Evolutionary conservation across 2,329 filamentous ascomycete genomes (phyloP).

Genomic region (Trematosphaeria pertusa): DNA sequence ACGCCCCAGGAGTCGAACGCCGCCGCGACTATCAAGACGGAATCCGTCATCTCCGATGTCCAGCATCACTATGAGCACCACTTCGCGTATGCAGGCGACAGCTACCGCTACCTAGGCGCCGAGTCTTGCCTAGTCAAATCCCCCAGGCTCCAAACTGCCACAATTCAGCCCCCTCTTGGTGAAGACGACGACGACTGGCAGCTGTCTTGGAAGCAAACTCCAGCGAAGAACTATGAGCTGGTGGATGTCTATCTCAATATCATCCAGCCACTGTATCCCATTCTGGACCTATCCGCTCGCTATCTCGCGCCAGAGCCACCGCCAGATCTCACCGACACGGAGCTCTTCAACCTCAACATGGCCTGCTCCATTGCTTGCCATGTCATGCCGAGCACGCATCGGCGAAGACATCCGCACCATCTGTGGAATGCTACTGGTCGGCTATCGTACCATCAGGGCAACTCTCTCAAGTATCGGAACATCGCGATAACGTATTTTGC

Average conservation of each 20-base stretch:
- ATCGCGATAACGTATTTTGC: conserved; percentile 35
- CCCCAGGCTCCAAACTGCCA: conserved; percentile 31
- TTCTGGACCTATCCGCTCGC: conserved; percentile 34
- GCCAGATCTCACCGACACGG: conserved; percentile 29
- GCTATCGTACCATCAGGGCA: conserved; percentile 37
- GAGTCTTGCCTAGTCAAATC: conserved; percentile 43
- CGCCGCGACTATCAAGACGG: conserved; percentile 3
- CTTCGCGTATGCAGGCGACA: conserved; percentile 40
- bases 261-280: conserved; percentile 29
- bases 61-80: conserved; percentile 38
- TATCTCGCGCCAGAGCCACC: conserved; percentile 34
- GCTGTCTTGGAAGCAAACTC: conserved; percentile 29
- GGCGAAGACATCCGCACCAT: conserved; percentile 26
- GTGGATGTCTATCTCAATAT: conserved; percentile 37
- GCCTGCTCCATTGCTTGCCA: conserved; percentile 46
- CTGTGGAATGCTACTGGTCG: conserved; percentile 32
- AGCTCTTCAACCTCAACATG: conserved; percentile 44
- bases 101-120: conserved; percentile 45
- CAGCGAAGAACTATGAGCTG: conserved; percentile 36
- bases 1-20: conserved; percentile 17
- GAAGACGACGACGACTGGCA: conserved; percentile 34
- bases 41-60: conserved; percentile 18
- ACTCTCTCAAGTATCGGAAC: conserved; percentile 37
- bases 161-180: conserved; percentile 20
- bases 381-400: conserved; percentile 34